Conservation (phyloP, 2,329 filamentous ascomycete genomes). For the Neofusicoccum kwambonambiense region DNA sequence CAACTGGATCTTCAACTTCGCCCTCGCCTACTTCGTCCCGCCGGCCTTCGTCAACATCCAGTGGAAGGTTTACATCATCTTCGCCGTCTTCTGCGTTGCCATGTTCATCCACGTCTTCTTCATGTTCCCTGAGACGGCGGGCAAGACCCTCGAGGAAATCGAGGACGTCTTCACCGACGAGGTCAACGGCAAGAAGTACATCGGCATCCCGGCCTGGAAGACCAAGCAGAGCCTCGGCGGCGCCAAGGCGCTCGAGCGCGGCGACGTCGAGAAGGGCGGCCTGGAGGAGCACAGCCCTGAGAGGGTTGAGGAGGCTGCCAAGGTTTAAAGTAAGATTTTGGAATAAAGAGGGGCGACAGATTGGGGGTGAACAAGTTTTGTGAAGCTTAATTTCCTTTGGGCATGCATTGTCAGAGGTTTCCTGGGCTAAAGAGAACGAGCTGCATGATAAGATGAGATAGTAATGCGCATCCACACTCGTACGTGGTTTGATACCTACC, state of each 20-base stretch:
- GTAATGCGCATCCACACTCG: not conserved
- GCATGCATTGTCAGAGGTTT: not conserved
- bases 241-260: slow-evolving; percentile 27
- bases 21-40: slow-evolving; percentile 55
- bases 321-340: not conserved
- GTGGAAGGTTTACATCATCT: slow-evolving; percentile 70
- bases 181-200: slow-evolving; percentile 37
- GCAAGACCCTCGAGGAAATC: slow-evolving; percentile 74
- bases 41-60: slow-evolving; percentile 58
- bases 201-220: slow-evolving; percentile 60
- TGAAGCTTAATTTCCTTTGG: not conserved
- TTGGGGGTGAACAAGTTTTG: no score
- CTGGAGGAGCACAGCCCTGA: slow-evolving; percentile 24
- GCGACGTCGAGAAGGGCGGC: slow-evolving; percentile 25
- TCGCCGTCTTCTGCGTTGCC: slow-evolving; percentile 67
- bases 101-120: slow-evolving; percentile 70
- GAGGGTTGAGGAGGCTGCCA: slow-evolving; percentile 23
- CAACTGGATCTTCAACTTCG: slow-evolving; percentile 60
- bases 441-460: not conserved
- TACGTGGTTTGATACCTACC: not conserved
- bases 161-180: slow-evolving; percentile 64
- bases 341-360: no score
- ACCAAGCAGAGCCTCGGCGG: slow-evolving; percentile 29
- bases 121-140: slow-evolving; percentile 66
- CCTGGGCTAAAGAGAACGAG: not conserved